Base-by-base conservation (phyloP, 352 stramenopile genomes). In the Peronosclerospora sorghi region DNA sequence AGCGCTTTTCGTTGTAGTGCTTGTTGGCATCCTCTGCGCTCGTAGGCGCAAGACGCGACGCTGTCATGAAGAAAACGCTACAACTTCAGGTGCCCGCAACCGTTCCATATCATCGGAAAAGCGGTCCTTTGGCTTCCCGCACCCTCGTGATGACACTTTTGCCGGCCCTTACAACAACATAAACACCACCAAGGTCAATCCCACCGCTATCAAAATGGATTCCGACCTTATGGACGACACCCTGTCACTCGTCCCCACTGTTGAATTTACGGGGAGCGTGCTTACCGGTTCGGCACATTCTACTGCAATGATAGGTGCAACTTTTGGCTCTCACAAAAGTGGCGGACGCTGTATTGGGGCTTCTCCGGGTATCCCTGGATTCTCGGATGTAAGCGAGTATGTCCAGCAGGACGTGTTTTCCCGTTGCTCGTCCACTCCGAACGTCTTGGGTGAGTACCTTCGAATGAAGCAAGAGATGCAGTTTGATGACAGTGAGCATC, bases 401-500 rank as follows among this genome's bases (percentile, higher is more conserved):
- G 54, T 79, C 17, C 59, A 70, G 32, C 63, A 78, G 45, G 69
- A 83, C 55, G 45, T 79, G 4, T 56, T 58, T 15, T 62, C 56
- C 4, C 73, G 67, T 4, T 70, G 54, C 28, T 76, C 68, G 13
- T 63, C 68, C 47, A 76, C 56, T 23, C 59, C 64, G 17, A 82
- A 86, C 50, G 67, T 86, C 38, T 80, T 82, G 30, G 66, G 62
- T 21, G 73, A 86, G 61, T 86, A 86, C 41, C 41, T 86, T 40
- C 73, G 73, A 30, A 83, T 82, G 70, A 86, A 86, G 54, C 54
- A 86, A 21, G 73, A 86, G 54, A 80, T 82, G 69, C 59, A 83
- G 45, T 80, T 63, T 36, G 73, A 81, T 32, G 41, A 62, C 3
- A 48, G 65, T 32, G 64, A 67, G 32, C 40, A 32, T 32, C 55